Evolutionary conservation across 257 asterid genomes (phyloP).

Genomic region (Vinca minor): DNA sequence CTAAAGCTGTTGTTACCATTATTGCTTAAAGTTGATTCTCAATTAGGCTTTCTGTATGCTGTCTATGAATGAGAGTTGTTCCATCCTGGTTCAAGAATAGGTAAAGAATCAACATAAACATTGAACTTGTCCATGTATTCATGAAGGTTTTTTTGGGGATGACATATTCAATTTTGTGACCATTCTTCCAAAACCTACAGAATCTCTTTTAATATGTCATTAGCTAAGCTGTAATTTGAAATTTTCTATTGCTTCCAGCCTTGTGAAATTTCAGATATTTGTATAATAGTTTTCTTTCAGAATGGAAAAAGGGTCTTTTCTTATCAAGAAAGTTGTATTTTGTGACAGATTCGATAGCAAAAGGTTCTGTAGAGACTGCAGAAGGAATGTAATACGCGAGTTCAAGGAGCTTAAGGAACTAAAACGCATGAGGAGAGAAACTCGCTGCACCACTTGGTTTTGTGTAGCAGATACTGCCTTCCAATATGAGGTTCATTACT

Average conservation of each 20-base stretch:
- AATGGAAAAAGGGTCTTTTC: neutral
- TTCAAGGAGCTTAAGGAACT: conserved; percentile 94
- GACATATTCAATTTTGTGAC: neutral
- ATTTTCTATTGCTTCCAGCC: neutral
- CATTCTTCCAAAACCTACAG: neutral
- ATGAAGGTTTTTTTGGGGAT: neutral
- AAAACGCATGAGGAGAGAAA: conserved; percentile 71
- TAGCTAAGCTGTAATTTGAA: neutral
- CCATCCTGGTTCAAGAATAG: neutral
- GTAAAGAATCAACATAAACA: neutral
- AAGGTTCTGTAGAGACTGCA: conserved; percentile 97
- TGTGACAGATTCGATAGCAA: conserved; percentile 87
- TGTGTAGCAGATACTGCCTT: conserved; percentile 92
- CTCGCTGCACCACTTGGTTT: conserved; percentile 89
- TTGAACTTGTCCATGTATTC: neutral
- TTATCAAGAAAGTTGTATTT: conserved; percentile 12
- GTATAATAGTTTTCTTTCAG: neutral
- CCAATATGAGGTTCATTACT: conserved; percentile 69
- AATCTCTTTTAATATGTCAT: neutral
- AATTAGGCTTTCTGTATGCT: neutral
- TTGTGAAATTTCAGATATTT: neutral
- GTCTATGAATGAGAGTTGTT: neutral
- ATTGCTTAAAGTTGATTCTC: neutral
- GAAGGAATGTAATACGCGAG: conserved; percentile 95
- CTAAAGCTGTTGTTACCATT: conserved; percentile 1